A percentile compares a stretch with the other conserved stretches of the same genome.
phyloP scores from a whole-genome alignment of 148 eudicot genomes.

The Diospyros lotus region DNA sequence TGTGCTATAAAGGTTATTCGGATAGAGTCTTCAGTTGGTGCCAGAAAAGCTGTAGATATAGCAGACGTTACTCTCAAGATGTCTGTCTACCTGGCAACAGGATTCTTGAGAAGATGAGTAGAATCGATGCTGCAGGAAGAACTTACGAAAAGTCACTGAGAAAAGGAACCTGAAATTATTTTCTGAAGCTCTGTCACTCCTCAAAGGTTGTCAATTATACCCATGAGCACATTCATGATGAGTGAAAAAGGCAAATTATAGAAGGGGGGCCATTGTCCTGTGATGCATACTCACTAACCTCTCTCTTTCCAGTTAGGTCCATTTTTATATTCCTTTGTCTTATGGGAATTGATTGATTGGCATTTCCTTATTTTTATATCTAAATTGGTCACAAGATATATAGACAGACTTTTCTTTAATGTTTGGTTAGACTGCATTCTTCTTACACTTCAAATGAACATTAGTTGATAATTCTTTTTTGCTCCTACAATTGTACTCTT shows the following conservation, averaged over 20 bases:
- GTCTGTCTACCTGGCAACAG: slow-evolving; percentile 88
- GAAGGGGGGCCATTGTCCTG: background rate
- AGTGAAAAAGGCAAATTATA: slow-evolving; percentile 6
- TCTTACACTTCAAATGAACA: no score
- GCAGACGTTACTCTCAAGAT: slow-evolving; percentile 64
- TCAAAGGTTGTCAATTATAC: background rate
- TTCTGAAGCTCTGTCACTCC: background rate
- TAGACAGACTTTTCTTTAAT: no score
- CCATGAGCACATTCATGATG: slow-evolving; percentile 14
- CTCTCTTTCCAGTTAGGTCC: no score
- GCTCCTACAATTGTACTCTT: no score
- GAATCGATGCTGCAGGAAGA: background rate
- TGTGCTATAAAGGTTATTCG: slow-evolving; percentile 58
- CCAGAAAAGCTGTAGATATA: slow-evolving; percentile 62
- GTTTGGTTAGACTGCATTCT: no score
- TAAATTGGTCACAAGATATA: no score
- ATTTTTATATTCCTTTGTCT: no score
- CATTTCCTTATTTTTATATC: no score
- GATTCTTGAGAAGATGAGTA: slow-evolving; percentile 63
- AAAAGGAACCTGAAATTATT: slow-evolving; percentile 1
- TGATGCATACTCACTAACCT: no score
- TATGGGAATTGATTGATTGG: no score
- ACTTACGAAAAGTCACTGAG: slow-evolving; percentile 7
- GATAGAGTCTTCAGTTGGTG: slow-evolving; percentile 76
- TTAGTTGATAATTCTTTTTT: no score